Conservation (phyloP, 2,329 filamentous ascomycete species). For the Leptoxyphium fumago region DNA sequence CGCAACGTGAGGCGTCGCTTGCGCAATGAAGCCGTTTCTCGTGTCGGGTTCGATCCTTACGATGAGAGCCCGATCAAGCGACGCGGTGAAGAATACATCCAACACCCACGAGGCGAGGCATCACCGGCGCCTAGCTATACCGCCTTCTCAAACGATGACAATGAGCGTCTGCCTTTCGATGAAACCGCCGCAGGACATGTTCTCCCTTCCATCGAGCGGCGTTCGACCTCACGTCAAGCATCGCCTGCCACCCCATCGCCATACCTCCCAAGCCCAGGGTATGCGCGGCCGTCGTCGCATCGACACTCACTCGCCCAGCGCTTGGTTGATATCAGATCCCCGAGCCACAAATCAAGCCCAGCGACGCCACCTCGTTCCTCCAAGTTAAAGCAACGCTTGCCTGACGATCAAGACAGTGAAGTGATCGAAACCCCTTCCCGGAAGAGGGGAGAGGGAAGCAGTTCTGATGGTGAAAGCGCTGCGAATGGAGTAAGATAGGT, state of each 20-base stretch:
- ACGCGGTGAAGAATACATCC: constrained; percentile 49
- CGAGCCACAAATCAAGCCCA: not conserved
- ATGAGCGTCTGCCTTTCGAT: not conserved
- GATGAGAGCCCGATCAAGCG: constrained; percentile 55
- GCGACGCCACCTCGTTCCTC: not conserved
- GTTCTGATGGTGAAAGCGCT: no score
- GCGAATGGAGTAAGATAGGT: no score
- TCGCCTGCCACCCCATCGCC: constrained; percentile 6
- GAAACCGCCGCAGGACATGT: not conserved
- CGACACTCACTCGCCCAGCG: not conserved
- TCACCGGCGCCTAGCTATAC: constrained; percentile 2
- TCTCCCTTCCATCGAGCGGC: not conserved
- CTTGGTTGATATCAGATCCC: not conserved
- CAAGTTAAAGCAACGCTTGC: not conserved
- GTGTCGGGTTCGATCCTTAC: constrained; percentile 58
- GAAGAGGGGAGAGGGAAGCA: no score
- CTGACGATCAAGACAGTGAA: no score
- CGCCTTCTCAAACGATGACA: not conserved
- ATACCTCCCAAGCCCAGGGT: not conserved
- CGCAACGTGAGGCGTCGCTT: constrained; percentile 45
- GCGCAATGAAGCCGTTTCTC: constrained; percentile 43
- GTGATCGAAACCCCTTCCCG: no score
- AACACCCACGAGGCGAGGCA: constrained; percentile 4
- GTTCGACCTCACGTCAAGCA: not conserved
- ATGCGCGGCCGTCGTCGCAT: not conserved